Conservation (phyloP, 345 rosid species). For the Psidium friedrichsthalianum region DNA sequence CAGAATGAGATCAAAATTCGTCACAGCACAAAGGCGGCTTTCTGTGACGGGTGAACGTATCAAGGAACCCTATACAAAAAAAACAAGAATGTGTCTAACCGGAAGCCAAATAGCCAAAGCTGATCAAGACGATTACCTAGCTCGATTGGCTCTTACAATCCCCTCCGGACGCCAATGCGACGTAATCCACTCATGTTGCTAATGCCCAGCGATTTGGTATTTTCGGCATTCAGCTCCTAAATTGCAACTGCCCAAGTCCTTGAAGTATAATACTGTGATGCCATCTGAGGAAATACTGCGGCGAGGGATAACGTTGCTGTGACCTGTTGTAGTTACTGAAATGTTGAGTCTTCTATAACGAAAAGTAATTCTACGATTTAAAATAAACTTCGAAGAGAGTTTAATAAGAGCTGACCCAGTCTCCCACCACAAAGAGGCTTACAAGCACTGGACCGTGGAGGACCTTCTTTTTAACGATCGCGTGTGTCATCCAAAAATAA, state of each 20-base stretch:
- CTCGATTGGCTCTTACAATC: no score
- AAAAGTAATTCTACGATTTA: neutral
- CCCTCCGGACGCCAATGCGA: no score
- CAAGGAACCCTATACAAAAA: neutral
- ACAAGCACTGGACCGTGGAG: slow-evolving; percentile 40
- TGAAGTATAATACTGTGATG: slow-evolving; percentile 40
- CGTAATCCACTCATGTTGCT: slow-evolving; percentile 64
- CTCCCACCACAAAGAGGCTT: slow-evolving; percentile 85
- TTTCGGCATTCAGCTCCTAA: slow-evolving; percentile 40
- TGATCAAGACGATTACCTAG: slow-evolving; percentile 67
- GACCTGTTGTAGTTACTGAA: slow-evolving; percentile 28
- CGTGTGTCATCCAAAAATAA: slow-evolving; percentile 47
- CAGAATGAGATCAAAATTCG: neutral
- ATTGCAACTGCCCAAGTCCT: slow-evolving; percentile 41
- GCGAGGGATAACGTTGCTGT: slow-evolving; percentile 60
- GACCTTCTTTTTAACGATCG: slow-evolving; percentile 46
- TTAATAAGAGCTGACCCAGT: slow-evolving; percentile 41
- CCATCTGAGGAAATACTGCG: slow-evolving; percentile 61
- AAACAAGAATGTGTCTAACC: slow-evolving; percentile 15
- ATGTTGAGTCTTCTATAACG: neutral
- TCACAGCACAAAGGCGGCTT: neutral
- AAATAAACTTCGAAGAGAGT: neutral
- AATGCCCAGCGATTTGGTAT: slow-evolving; percentile 53
- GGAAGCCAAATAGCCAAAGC: slow-evolving; percentile 65
- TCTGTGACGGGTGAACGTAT: neutral